Evolutionary conservation across 2,329 filamentous ascomycete species (phyloP).

Genomic region (Penicillium sp.): DNA sequence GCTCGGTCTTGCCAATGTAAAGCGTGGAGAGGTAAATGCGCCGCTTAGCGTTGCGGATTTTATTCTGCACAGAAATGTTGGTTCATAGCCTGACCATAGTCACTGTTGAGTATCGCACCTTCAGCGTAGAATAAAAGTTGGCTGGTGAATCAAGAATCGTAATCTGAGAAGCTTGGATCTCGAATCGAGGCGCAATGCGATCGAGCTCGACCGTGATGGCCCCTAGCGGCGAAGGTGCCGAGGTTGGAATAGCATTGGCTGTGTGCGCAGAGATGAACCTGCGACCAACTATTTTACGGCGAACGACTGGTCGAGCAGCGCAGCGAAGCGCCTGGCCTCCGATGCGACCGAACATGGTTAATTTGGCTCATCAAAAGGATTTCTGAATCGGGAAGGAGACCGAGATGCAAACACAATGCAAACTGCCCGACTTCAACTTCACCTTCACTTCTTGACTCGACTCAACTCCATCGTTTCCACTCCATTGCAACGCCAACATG

Average conservation of each 20-base stretch:
- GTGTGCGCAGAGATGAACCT: slow-evolving; percentile 38
- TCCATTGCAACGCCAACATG: slow-evolving; percentile 56
- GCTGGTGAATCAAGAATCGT: slow-evolving; percentile 70
- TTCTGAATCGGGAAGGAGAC: slow-evolving; percentile 22
- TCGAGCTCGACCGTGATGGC: slow-evolving; percentile 71
- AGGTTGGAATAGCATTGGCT: slow-evolving; percentile 23
- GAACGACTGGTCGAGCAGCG: slow-evolving; percentile 29
- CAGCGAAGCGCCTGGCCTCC: slow-evolving; percentile 37
- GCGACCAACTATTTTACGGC: slow-evolving; percentile 31
- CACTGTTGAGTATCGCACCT: slow-evolving; percentile 51
- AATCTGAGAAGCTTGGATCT: slow-evolving; percentile 74
- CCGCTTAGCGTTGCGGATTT: slow-evolving; percentile 71
- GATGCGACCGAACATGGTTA: slow-evolving; percentile 38
- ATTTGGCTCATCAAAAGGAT: slow-evolving; percentile 5
- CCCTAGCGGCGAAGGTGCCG: slow-evolving; percentile 48
- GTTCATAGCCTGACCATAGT: slow-evolving; percentile 4
- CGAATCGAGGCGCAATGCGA: slow-evolving; percentile 82
- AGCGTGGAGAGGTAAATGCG: slow-evolving; percentile 91
- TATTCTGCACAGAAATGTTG: slow-evolving; percentile 50
- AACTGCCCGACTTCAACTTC: slow-evolving; percentile 21
- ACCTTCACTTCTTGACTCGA: slow-evolving; percentile 5
- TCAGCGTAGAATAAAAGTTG: slow-evolving; percentile 89
- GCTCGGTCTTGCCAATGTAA: slow-evolving; percentile 91
- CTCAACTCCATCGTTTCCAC: slow-evolving; percentile 19
- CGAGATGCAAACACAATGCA: slow-evolving; percentile 28